Conservation (phyloP, 768 basidiomycete genomes). For the Amanita polypyramis region DNA sequence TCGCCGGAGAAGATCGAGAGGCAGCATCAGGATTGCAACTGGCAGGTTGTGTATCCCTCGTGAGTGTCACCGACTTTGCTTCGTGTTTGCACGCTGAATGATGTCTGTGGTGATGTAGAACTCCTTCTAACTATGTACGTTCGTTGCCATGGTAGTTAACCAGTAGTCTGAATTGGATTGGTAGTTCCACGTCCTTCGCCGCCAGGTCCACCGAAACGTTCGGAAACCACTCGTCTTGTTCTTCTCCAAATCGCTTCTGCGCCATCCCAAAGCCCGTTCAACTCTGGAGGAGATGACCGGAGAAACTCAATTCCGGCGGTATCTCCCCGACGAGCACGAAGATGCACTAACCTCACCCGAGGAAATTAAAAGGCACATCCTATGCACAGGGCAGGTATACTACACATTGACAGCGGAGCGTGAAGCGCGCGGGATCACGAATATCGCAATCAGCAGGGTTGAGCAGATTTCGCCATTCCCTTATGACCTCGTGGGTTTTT, state of each 20-base stretch:
- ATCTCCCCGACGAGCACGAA: conserved; percentile 79
- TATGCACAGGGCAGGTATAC: conserved; percentile 95
- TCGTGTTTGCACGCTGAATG: conserved; percentile 8
- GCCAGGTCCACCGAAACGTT: conserved; percentile 97
- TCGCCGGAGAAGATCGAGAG: conserved; percentile 81
- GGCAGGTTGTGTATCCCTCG: conserved; percentile 98
- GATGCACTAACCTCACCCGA: conserved; percentile 60
- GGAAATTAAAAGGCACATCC: conserved; percentile 83
- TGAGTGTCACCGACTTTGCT: conserved; percentile 25
- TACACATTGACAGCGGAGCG: conserved; percentile 82
- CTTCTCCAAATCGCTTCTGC: conserved; percentile 95
- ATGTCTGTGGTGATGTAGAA: conserved; percentile 29
- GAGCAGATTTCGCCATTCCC: conserved; percentile 98
- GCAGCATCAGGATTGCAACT: conserved; percentile 98
- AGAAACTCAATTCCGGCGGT: conserved; percentile 88
- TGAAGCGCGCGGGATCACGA: conserved; percentile 82
- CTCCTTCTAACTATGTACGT: conserved; percentile 84
- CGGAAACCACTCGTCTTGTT: conserved; percentile 95
- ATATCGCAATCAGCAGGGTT: conserved; percentile 87
- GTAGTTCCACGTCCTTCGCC: conserved; percentile 92
- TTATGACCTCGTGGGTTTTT: conserved; percentile 69
- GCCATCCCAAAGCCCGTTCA: conserved; percentile 89
- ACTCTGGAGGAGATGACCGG: conserved; percentile 79
- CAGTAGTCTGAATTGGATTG: too few species aligned
- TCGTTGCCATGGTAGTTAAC: too few species aligned